Evolutionary conservation across 2,329 filamentous ascomycete species (phyloP).

Genomic region (Samsoniella hepiali): DNA sequence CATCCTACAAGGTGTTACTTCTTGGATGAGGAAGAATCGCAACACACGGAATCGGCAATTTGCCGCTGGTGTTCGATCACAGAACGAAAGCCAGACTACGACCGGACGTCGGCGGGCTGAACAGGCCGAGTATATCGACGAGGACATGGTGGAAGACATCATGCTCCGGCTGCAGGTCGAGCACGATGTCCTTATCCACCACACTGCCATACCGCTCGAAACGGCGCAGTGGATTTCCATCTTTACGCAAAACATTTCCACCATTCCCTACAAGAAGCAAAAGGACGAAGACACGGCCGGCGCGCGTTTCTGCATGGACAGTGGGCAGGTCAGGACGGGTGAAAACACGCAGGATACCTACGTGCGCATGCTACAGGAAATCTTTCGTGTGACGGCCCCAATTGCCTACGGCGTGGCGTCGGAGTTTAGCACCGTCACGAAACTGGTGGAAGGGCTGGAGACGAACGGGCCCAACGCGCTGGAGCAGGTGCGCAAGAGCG

Average conservation of each 20-base stretch:
- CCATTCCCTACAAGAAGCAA: conserved; percentile 65
- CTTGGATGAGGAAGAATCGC: conserved; percentile 67
- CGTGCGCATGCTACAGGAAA: conserved; percentile 71
- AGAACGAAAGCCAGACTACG: conserved; percentile 24
- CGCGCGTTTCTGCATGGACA: conserved; percentile 74
- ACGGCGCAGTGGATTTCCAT: conserved; percentile 69
- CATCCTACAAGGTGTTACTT: conserved; percentile 64
- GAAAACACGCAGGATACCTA: conserved; percentile 65
- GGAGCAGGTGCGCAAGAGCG: conserved; percentile 57
- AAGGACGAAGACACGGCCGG: conserved; percentile 47
- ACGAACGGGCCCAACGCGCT: conserved; percentile 56
- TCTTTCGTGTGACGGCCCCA: conserved; percentile 66
- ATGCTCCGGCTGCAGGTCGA: conserved; percentile 66
- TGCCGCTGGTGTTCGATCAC: conserved; percentile 57
- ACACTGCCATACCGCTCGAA: conserved; percentile 58
- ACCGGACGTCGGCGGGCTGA: conserved; percentile 38
- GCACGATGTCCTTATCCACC: conserved; percentile 66
- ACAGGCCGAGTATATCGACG: conserved; percentile 53
- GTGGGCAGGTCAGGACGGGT: conserved; percentile 70
- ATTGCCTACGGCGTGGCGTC: conserved; percentile 67
- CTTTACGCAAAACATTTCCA: conserved; percentile 77
- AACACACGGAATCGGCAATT: conserved; percentile 67
- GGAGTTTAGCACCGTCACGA: conserved; percentile 56
- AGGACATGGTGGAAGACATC: conserved; percentile 67
- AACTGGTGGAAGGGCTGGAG: conserved; percentile 58